A percentile compares a stretch with the other conserved stretches of the same genome.
Conservation (phyloP, 2,329 filamentous ascomycete genomes). For the Neofusicoccum umdonicola region DNA sequence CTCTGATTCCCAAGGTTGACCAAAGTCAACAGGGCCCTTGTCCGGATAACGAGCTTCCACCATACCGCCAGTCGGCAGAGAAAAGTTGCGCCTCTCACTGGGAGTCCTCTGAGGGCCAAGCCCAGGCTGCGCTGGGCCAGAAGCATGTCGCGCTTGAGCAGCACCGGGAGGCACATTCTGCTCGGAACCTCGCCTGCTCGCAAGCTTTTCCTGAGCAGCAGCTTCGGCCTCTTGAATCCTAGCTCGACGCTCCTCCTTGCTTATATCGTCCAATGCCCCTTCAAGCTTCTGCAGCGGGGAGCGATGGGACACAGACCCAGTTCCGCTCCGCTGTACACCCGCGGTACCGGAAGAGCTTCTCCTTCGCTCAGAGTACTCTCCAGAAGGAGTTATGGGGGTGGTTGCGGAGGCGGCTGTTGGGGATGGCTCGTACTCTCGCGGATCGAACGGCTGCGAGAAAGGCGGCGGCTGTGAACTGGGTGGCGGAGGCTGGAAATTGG, state of each 20-base stretch:
- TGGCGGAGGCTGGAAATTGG: background rate
- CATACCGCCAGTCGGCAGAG: background rate
- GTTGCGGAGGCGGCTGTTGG: background rate
- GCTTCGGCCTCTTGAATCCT: conserved; percentile 79
- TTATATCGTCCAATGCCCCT: conserved; percentile 84
- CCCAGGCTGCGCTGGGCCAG: background rate
- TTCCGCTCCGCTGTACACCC: conserved; percentile 23
- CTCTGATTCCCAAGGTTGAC: background rate
- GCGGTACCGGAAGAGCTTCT: conserved; percentile 24
- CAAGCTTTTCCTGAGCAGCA: conserved; percentile 61
- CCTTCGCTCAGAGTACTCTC: conserved; percentile 17
- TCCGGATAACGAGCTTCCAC: conserved; percentile 11
- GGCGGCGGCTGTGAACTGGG: background rate
- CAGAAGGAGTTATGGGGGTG: background rate
- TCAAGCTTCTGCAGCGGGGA: conserved; percentile 94
- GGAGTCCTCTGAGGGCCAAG: background rate
- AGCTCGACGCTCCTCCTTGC: conserved; percentile 91
- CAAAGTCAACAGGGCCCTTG: conserved; percentile 7
- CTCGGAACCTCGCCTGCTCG: conserved; percentile 21
- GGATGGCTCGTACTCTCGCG: background rate
- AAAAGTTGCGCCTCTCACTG: conserved; percentile 2
- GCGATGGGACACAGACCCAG: conserved; percentile 69
- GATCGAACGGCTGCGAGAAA: background rate
- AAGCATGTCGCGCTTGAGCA: background rate
- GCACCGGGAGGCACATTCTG: background rate